Base-by-base conservation (phyloP, 495 filamentous ascomycete genomes). In the Parmelia sp. region DNA sequence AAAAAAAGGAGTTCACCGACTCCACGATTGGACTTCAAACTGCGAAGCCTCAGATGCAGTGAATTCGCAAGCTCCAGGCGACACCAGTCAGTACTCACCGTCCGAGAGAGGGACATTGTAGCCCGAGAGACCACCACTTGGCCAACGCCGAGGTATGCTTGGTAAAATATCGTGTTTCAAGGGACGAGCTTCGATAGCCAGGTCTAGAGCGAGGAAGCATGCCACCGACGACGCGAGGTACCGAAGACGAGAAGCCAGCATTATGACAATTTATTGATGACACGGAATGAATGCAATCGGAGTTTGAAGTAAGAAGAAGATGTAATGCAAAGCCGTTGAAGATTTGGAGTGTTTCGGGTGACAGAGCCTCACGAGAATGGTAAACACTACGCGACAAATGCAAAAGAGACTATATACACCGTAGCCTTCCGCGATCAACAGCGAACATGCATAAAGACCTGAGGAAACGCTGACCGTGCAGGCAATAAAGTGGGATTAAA, bases 61-160 rank as follows among this genome's bases (percentile, higher is more conserved):
- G 36, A 40, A 14, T 40, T 23, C 1, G 5, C 6, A 42, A 15
- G 31, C 3, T 10, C 15, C n/a, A 15, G 7, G 11, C 29, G 29
- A 25, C 8, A 33, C 31, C 3, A 29, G 27, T 23, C 29, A 49
- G 17, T 27, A 55, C 62, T 33, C 56, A 65, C 66, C 66, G 59
- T 62, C 60, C 17, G 62, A 25, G 11, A 42, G 57, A 49, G 62
- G 62, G 21, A 64, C 62, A 44, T 23, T 59, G 56, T 64, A 64
- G 40, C 55, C 40, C n/a, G 57, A 59, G 19, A 40, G 57, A 40
- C 57, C 35, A 23, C 29, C 17, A 11, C 29, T 55, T 55, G 51
- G 51, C 51, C 51, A 55, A 39, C 40, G n/a, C 35, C n/a, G 35
- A 40, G n/a, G 31, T 33, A 8, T 23, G 10, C 31, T 59, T 56